These are phyloP conservation scores for Pseudotulostoma volvatum DNA, from an alignment of 495 filamentous ascomycete species.

Conservation along the genomic window DNA sequence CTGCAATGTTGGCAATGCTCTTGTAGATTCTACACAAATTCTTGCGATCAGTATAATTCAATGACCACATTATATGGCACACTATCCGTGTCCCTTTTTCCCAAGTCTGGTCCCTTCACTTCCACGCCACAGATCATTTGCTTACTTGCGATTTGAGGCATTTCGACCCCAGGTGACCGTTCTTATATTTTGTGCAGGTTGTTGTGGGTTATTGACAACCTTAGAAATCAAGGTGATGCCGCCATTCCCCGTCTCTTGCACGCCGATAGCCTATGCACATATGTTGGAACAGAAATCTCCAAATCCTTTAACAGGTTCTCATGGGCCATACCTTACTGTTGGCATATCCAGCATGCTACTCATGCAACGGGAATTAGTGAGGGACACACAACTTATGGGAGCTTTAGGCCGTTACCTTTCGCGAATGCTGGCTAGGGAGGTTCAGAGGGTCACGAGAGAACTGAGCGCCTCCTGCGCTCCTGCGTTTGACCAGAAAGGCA, in stretches of 20 bases:
- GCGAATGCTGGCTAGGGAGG: conserved; percentile 71
- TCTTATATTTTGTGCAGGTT: conserved; percentile 47
- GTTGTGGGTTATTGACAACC: conserved; percentile 50
- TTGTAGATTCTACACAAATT: conserved; percentile 60
- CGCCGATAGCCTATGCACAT: conserved; percentile 79
- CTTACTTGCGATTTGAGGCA: conserved; percentile 65
- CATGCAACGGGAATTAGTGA: not conserved
- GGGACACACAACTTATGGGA: too few species aligned
- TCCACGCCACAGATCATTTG: conserved; percentile 3
- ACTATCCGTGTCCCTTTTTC: not conserved
- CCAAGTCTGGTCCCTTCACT: too few species aligned
- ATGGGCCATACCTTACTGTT: conserved; percentile 69
- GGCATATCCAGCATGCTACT: conserved; percentile 71
- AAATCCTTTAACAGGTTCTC: conserved; percentile 3
- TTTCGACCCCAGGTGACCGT: conserved; percentile 49
- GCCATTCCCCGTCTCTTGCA: conserved; percentile 49
- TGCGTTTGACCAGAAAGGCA: conserved; percentile 80
- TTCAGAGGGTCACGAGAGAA: conserved; percentile 93
- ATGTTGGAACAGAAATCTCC: conserved; percentile 6
- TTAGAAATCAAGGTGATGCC: conserved; percentile 66
- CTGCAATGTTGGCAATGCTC: conserved; percentile 59
- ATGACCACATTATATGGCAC: not conserved
- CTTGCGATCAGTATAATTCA: conserved; percentile 1
- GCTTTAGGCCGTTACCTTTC: conserved; percentile 62
- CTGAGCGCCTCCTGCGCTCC: conserved; percentile 51